A percentile compares a stretch with the other conserved stretches of the same genome.
Conservation (phyloP, 2,329 filamentous ascomycete genomes). For the Moelleriella libera region DNA sequence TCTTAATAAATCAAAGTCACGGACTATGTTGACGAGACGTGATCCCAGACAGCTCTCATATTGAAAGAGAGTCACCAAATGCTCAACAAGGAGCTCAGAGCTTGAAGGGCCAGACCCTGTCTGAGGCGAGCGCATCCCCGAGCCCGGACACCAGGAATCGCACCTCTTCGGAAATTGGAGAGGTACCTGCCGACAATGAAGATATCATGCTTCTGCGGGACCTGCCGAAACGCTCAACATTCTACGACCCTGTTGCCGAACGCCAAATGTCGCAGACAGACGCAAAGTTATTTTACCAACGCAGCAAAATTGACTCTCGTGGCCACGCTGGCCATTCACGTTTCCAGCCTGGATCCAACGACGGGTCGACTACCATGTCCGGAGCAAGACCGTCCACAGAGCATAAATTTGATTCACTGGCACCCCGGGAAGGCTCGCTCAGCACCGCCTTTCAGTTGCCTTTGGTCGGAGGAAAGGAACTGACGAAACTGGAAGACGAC, state of each 20-base stretch:
- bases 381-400: slow-evolving; percentile 20
- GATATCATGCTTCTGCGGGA: slow-evolving; percentile 49
- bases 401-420: slow-evolving; percentile 10
- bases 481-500: too few relatives aligned
- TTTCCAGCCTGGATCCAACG: slow-evolving; percentile 27
- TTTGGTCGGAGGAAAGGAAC: too few relatives aligned
- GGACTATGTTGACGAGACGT: too few relatives aligned
- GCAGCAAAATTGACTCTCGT: slow-evolving; percentile 54
- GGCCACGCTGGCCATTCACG: slow-evolving; percentile 14
- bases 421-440: too few relatives aligned
- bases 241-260: slow-evolving; percentile 87
- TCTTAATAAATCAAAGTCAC: too few relatives aligned
- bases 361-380: slow-evolving; percentile 29
- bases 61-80: too few relatives aligned
- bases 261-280: slow-evolving; percentile 90
- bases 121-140: too few relatives aligned
- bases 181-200: slow-evolving; percentile 19
- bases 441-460: too few relatives aligned
- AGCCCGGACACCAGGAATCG: neutral
- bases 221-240: slow-evolving; percentile 59
- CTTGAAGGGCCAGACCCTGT: too few relatives aligned
- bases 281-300: slow-evolving; percentile 90
- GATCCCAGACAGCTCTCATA: too few relatives aligned
- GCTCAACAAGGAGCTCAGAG: too few relatives aligned
- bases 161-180: slow-evolving; percentile 1